These are phyloP conservation scores for Zizania palustris DNA, from an alignment of 202 grass and related monocot species.

Conservation along the genomic window DNA sequence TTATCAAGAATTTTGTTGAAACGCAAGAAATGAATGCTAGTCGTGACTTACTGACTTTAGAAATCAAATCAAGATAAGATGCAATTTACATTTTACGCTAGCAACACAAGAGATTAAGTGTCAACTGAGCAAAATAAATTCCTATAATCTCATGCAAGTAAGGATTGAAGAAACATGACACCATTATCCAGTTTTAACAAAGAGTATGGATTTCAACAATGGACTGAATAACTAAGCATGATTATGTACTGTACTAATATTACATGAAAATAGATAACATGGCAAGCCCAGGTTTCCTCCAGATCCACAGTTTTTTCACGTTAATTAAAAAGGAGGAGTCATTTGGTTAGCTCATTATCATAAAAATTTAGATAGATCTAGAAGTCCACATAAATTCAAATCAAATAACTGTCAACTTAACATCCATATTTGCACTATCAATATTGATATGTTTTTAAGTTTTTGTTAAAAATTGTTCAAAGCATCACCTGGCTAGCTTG, in stretches of 20 bases:
- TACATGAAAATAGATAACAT: not conserved
- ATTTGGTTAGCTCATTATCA: not conserved
- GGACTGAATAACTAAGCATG: not conserved
- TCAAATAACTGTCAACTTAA: not conserved
- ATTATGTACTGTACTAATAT: not conserved
- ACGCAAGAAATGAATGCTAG: too few relatives aligned
- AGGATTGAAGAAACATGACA: slow-evolving; percentile 2
- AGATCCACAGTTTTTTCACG: not conserved
- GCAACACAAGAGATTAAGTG: not conserved
- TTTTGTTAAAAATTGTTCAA: not conserved
- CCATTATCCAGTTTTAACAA: not conserved
- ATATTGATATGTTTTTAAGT: not conserved
- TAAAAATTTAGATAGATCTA: not conserved
- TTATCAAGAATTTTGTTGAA: too few relatives aligned
- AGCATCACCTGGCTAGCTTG: not conserved
- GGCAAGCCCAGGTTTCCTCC: not conserved
- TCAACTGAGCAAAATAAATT: not conserved
- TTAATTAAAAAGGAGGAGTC: too few relatives aligned
- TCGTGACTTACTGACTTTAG: too few relatives aligned
- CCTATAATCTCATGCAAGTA: not conserved
- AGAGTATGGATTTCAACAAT: too few relatives aligned
- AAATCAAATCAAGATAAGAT: slow-evolving; percentile 12
- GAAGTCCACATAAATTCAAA: slow-evolving; percentile 8
- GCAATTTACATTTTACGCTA: too few relatives aligned
- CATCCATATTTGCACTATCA: not conserved